phyloP scores from a whole-genome alignment of 2,329 filamentous ascomycete genomes.

The Alternaria sp. region DNA sequence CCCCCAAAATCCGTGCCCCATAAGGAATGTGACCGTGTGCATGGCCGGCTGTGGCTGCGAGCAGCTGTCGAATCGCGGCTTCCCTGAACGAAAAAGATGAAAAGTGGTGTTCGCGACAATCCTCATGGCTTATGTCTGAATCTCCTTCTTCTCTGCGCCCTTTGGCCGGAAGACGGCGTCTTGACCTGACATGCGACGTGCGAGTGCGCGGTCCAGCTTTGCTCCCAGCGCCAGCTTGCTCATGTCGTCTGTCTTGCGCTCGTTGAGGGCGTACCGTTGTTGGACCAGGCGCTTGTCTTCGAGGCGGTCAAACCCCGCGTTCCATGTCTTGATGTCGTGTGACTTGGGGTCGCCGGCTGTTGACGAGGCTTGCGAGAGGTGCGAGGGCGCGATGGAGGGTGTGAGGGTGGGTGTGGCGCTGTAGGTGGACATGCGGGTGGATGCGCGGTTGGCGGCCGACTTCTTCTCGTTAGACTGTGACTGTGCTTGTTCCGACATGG shows the following conservation, averaged over 20 bases:
- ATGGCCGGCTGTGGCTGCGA: constrained; percentile 5
- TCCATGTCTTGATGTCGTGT: constrained; percentile 75
- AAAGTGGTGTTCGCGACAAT: background rate
- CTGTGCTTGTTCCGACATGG: constrained; percentile 28
- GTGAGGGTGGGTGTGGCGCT: constrained; percentile 58
- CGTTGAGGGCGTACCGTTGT: constrained; percentile 79
- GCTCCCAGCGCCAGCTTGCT: constrained; percentile 87
- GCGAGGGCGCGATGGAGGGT: constrained; percentile 57
- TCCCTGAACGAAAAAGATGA: background rate
- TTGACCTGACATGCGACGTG: constrained; percentile 83
- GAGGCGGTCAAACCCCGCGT: constrained; percentile 81
- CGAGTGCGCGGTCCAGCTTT: constrained; percentile 87
- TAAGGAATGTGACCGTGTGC: constrained; percentile 2
- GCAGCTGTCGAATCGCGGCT: constrained; percentile 6
- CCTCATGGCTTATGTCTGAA: constrained; percentile 30
- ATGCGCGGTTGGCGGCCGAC: constrained; percentile 47
- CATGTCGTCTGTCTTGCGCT: constrained; percentile 81
- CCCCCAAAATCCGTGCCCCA: constrained; percentile 5
- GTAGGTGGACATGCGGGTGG: constrained; percentile 58
- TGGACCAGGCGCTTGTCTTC: constrained; percentile 84
- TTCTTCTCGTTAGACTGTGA: constrained; percentile 34
- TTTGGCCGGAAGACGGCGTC: constrained; percentile 80
- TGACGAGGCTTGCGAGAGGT: constrained; percentile 46
- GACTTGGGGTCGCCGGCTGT: constrained; percentile 56
- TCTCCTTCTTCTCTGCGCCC: constrained; percentile 43